Percentiles rank a stretch among this genome's conserved stretches.
Conservation (phyloP, 1,284 basidiomycete species). For the Cystobasidium slooffiae region DNA sequence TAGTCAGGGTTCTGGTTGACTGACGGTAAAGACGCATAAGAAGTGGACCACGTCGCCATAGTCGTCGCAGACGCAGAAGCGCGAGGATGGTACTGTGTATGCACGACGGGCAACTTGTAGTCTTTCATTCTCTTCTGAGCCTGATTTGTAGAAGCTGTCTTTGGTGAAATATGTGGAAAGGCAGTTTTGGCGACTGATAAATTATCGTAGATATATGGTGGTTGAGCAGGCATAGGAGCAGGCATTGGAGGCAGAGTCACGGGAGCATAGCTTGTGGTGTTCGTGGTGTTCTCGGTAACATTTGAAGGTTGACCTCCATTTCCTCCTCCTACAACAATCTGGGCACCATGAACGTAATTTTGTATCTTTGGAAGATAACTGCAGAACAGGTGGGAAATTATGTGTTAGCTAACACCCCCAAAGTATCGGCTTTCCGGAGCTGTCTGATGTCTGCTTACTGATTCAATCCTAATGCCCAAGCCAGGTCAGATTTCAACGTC, state of each 20-base stretch:
- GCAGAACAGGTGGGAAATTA: neutral
- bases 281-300: neutral
- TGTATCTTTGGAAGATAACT: constrained; percentile 3
- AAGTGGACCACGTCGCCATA: no score
- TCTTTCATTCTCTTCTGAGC: no score
- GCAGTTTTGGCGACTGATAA: neutral
- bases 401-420: neutral
- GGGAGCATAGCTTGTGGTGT: neutral
- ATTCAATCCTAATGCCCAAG: neutral
- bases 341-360: neutral
- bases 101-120: no score
- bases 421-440: neutral
- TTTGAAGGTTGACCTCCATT: no score
- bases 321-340: neutral
- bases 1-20: no score
- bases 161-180: neutral
- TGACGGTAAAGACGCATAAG: no score
- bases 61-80: no score
- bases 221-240: neutral
- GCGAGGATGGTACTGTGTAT: no score
- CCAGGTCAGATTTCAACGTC: neutral
- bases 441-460: neutral
- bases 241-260: neutral
- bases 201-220: neutral
- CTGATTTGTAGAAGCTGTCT: no score